Percentiles rank a stretch among this genome's conserved stretches.
Conservation (phyloP, 2,329 filamentous ascomycete genomes). For the Pestalotiopsis sp. region DNA sequence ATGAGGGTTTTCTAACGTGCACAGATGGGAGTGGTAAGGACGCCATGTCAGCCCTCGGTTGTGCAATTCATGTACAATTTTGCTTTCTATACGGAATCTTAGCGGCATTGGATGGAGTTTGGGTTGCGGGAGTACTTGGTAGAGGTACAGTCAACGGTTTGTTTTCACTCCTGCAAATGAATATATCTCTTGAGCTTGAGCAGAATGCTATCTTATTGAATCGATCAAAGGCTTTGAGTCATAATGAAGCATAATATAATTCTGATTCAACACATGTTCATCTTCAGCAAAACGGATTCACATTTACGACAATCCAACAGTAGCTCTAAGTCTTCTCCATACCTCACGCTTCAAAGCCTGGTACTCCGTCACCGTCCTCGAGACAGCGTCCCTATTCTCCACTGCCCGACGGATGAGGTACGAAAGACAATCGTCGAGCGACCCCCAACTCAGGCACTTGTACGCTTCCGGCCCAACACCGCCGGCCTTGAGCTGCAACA, state of each 20-base stretch:
- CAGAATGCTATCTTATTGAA: too few species aligned
- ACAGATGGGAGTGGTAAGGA: neutral
- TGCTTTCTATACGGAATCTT: neutral
- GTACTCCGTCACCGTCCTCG: neutral
- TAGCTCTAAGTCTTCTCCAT: neutral
- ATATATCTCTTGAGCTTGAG: too few species aligned
- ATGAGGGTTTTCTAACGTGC: neutral
- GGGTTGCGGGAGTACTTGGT: neutral
- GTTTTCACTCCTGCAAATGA: too few species aligned
- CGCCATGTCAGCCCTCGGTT: neutral
- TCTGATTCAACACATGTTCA: too few species aligned
- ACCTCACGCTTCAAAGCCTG: neutral
- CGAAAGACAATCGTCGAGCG: neutral
- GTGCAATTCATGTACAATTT: neutral
- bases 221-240: too few species aligned
- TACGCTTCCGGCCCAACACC: neutral
- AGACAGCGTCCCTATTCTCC: neutral
- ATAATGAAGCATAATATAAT: too few species aligned
- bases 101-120: slow-evolving; percentile 1
- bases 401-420: neutral
- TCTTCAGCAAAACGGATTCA: too few species aligned
- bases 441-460: neutral
- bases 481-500: neutral
- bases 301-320: too few species aligned
- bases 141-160: too few species aligned